Evolutionary conservation across 2,329 filamentous ascomycete species (phyloP).

Genomic region (Xylariales sp.): DNA sequence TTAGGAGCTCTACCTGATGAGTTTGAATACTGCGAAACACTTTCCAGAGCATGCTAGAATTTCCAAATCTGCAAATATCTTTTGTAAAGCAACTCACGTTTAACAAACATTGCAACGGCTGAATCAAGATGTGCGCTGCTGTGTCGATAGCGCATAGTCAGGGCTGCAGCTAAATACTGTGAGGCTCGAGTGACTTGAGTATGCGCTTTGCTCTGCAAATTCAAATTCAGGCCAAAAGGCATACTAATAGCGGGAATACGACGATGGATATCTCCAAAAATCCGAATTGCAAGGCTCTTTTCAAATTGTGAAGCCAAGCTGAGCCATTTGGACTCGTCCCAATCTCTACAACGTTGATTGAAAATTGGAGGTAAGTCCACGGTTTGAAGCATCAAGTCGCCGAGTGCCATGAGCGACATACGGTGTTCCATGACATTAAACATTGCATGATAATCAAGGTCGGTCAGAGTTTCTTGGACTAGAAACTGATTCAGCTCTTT

Average conservation of each 20-base stretch:
- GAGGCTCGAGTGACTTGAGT: not conserved
- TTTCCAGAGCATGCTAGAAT: not conserved
- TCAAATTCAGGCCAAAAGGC: conserved; percentile 14
- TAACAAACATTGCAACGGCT: not conserved
- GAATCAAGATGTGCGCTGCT: not conserved
- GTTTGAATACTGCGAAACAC: not conserved
- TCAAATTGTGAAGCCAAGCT: conserved; percentile 4
- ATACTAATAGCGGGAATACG: conserved; percentile 15
- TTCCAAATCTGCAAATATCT: not conserved
- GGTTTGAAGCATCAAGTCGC: conserved; percentile 16
- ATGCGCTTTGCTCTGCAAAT: not conserved
- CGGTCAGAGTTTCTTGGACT: conserved; percentile 5
- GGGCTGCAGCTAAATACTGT: not conserved
- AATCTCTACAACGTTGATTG: conserved; percentile 20
- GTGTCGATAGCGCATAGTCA: not conserved
- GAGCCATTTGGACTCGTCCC: conserved; percentile 13
- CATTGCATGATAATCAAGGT: conserved; percentile 17
- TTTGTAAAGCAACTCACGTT: not conserved
- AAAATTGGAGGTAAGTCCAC: conserved; percentile 13
- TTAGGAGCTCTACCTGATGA: not conserved
- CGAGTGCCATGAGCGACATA: conserved; percentile 17
- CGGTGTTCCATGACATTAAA: conserved; percentile 24
- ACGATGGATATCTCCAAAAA: conserved; percentile 4
- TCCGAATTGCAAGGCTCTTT: not conserved
- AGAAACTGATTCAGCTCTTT: conserved; percentile 10